Conservation (phyloP, 257 asterid genomes). For the Galeopsis tetrahit region DNA sequence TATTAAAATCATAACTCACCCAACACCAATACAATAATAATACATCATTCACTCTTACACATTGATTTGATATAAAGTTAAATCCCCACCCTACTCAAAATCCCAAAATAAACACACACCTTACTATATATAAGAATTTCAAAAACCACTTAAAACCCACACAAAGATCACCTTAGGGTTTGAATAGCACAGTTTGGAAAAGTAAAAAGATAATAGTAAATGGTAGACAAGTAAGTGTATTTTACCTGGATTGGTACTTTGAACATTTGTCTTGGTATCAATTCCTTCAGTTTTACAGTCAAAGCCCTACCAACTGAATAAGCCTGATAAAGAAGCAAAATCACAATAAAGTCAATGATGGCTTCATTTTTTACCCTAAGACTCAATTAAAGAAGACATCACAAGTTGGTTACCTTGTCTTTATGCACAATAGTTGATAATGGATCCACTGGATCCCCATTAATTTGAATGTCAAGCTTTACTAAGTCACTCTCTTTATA, state of each 20-base stretch:
- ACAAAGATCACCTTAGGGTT: background rate
- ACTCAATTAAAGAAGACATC: conserved; percentile 24
- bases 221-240: conserved; percentile 3
- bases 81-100: no score
- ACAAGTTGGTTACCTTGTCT: conserved; percentile 71
- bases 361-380: background rate
- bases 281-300: conserved; percentile 94
- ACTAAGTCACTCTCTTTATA: conserved; percentile 82
- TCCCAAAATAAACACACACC: no score
- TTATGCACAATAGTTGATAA: conserved; percentile 95
- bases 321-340: conserved; percentile 55
- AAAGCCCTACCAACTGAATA: conserved; percentile 97
- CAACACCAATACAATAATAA: no score
- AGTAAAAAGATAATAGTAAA: conserved; percentile 1
- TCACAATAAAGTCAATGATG: background rate
- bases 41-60: no score
- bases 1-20: no score
- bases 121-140: no score
- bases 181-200: conserved; percentile 10
- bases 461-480: conserved; percentile 95
- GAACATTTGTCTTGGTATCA: conserved; percentile 98
- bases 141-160: background rate
- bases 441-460: conserved; percentile 95
- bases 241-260: conserved; percentile 97
- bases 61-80: no score